Evolutionary conservation across 2,329 filamentous ascomycete species (phyloP).

Genomic region (Leptographium radiaticola): DNA sequence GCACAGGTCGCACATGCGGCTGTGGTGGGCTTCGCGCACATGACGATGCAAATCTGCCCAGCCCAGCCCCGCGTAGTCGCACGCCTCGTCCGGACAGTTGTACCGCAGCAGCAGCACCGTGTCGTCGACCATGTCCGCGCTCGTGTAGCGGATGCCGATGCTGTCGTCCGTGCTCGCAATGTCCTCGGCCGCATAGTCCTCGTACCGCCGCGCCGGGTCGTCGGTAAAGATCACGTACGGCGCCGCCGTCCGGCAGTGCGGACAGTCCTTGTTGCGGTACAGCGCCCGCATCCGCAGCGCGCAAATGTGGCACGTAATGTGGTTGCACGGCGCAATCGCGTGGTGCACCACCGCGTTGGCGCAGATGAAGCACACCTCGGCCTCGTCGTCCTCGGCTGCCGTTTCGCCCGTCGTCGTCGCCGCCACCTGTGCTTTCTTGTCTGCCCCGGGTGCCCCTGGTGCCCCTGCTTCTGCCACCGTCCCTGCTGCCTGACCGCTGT

Average conservation of each 20-base stretch:
- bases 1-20: constrained; percentile 85
- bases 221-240: constrained; percentile 88
- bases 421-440: not conserved
- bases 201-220: constrained; percentile 64
- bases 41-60: constrained; percentile 53
- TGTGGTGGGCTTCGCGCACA: constrained; percentile 69
- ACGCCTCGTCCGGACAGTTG: constrained; percentile 80
- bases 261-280: constrained; percentile 92
- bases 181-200: constrained; percentile 65
- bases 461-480: not conserved
- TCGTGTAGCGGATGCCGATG: constrained; percentile 84
- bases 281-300: constrained; percentile 79
- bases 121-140: constrained; percentile 79
- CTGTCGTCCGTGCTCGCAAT: constrained; percentile 71
- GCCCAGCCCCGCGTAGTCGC: constrained; percentile 64
- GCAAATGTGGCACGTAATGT: constrained; percentile 94
- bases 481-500: constrained; percentile 7
- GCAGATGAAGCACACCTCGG: constrained; percentile 93
- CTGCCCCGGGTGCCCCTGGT: not conserved
- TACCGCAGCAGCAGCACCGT: constrained; percentile 79
- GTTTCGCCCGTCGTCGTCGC: constrained; percentile 2
- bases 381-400: constrained; percentile 29
- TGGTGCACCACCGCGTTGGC: constrained; percentile 80
- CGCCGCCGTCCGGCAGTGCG: constrained; percentile 78
- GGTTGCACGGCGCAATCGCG: constrained; percentile 86